Conservation (phyloP, 139 green algal species). For the Chlamydomonas sp. region DNA sequence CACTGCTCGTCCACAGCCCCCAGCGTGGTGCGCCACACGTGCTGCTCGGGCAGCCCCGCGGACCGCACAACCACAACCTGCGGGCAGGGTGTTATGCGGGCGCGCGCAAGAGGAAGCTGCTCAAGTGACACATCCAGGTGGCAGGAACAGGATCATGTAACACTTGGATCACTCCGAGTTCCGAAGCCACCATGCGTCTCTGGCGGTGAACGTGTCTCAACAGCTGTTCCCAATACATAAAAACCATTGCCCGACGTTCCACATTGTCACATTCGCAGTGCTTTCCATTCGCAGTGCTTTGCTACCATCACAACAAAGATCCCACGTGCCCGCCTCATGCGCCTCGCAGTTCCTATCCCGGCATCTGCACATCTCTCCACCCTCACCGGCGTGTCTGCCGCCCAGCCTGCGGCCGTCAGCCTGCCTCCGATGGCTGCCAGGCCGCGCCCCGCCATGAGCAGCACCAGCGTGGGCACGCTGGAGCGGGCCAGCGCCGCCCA, state of each 20-base stretch:
- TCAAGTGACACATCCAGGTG: not conserved
- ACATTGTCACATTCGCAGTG: too few species aligned
- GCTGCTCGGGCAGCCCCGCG: slow-evolving; percentile 59
- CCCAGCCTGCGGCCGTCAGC: slow-evolving; percentile 48
- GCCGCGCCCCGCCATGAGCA: slow-evolving; percentile 75
- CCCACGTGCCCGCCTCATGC: not conserved
- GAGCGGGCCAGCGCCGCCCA: slow-evolving; percentile 55
- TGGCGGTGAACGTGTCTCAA: too few species aligned
- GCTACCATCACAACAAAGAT: too few species aligned
- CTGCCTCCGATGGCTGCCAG: slow-evolving; percentile 48
- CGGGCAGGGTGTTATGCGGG: not conserved
- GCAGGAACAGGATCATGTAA: not conserved
- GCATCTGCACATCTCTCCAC: too few species aligned
- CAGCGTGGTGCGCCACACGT: slow-evolving; percentile 63
- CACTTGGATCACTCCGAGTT: not conserved
- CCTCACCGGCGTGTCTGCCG: slow-evolving; percentile 46
- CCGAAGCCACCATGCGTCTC: too few species aligned
- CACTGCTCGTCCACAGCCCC: slow-evolving; percentile 41
- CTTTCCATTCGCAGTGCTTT: too few species aligned
- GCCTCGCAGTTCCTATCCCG: not conserved
- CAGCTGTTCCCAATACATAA: too few species aligned
- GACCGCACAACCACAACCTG: slow-evolving; percentile 65
- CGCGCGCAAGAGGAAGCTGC: not conserved
- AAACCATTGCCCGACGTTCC: too few species aligned
- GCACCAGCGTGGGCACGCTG: slow-evolving; percentile 69